Evolutionary conservation across 2,329 filamentous ascomycete genomes (phyloP).

Genomic region (Phaeosphaeriaceae sp.): DNA sequence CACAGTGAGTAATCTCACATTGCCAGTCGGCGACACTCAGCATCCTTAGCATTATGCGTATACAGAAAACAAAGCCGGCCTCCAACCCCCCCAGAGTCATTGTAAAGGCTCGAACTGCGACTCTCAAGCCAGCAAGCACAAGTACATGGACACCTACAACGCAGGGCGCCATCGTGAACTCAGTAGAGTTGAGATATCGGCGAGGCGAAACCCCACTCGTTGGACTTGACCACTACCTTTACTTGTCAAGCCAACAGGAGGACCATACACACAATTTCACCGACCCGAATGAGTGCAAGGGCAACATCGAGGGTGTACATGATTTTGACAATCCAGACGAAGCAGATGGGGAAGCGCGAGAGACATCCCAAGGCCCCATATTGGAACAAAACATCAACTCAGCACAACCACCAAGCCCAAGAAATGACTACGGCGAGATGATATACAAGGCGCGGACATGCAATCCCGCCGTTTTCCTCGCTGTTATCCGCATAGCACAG

Average conservation of each 20-base stretch:
- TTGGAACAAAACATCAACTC: too few relatives aligned
- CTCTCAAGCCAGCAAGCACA: neutral
- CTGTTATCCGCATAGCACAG: conserved; percentile 28
- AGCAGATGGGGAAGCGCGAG: too few relatives aligned
- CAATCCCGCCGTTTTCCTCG: conserved; percentile 25
- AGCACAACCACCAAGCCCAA: neutral
- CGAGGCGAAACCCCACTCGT: neutral
- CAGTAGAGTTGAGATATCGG: conserved; percentile 7
- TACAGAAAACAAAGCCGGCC: neutral
- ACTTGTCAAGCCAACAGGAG: conserved; percentile 3
- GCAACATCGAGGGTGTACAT: neutral
- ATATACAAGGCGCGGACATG: conserved; percentile 25
- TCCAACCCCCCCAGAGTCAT: neutral
- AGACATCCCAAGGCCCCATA: too few relatives aligned
- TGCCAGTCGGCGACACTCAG: too few relatives aligned
- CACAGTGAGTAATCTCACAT: too few relatives aligned
- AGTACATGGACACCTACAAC: neutral
- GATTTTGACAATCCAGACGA: too few relatives aligned
- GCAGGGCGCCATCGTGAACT: conserved; percentile 23
- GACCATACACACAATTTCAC: conserved; percentile 3
- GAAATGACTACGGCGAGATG: neutral
- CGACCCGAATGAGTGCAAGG: neutral
- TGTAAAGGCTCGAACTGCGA: neutral
- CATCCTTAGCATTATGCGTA: neutral
- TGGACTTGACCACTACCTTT: conserved; percentile 13